Percentiles rank a stretch among this genome's conserved stretches.
Evolutionary conservation across 495 filamentous ascomycete genomes (phyloP).

Genomic region (Friedmanniomyces simplex): DNA sequence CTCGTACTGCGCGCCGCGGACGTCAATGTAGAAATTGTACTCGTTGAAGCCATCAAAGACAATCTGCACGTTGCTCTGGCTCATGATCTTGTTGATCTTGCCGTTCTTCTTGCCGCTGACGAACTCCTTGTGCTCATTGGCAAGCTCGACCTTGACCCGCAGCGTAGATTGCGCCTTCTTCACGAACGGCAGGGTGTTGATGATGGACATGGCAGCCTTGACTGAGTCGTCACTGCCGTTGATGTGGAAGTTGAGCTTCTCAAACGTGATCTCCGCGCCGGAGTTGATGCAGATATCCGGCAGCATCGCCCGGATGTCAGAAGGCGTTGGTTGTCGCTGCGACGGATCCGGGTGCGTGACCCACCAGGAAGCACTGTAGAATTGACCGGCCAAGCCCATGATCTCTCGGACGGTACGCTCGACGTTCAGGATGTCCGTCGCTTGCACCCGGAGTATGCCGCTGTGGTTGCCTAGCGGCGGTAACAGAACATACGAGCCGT

Average conservation of each 20-base stretch:
- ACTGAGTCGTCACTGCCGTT: constrained; percentile 92
- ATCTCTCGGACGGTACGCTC: constrained; percentile 90
- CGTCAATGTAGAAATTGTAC: constrained; percentile 99
- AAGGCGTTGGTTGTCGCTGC: constrained; percentile 59
- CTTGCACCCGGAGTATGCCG: constrained; percentile 75
- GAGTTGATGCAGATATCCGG: constrained; percentile 94
- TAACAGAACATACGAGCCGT: constrained; percentile 87
- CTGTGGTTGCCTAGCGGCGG: constrained; percentile 73
- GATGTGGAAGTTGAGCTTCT: constrained; percentile 86
- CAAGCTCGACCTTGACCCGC: constrained; percentile 93
- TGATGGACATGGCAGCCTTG: constrained; percentile 83
- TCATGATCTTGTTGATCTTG: constrained; percentile 99
- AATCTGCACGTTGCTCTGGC: constrained; percentile 95
- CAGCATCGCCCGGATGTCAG: constrained; percentile 79
- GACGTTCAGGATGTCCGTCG: constrained; percentile 80
- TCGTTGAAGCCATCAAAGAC: constrained; percentile 98
- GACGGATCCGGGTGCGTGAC: constrained; percentile 65
- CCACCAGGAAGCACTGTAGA: constrained; percentile 96
- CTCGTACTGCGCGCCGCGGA: constrained; percentile 81
- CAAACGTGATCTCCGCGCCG: constrained; percentile 86
- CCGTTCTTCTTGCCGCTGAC: constrained; percentile 99
- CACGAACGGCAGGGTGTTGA: constrained; percentile 84
- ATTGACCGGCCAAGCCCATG: constrained; percentile 91
- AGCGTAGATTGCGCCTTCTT: constrained; percentile 82
- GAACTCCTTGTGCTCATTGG: constrained; percentile 99